Evolutionary conservation across 179 eudicot genomes (phyloP).

Genomic region (Vitellaria paradoxa): DNA sequence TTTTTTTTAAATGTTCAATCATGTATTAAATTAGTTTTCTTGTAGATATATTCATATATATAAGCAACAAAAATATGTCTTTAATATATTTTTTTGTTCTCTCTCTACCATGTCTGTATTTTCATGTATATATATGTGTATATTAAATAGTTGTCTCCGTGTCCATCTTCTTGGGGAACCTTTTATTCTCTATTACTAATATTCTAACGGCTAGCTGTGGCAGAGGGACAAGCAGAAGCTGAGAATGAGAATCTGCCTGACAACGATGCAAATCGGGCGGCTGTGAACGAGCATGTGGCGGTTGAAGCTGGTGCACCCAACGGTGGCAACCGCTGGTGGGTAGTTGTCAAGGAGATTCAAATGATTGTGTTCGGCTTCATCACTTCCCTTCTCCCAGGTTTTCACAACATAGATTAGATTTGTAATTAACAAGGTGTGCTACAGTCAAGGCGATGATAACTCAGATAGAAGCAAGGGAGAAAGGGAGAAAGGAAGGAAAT

Average conservation of each 20-base stretch:
- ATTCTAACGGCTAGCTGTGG: neutral
- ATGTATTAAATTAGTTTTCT: too few species aligned
- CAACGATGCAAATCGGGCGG: conserved; percentile 41
- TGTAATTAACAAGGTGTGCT: neutral
- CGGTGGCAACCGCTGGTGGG: conserved; percentile 90
- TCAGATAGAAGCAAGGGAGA: neutral
- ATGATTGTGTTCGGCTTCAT: conserved; percentile 97
- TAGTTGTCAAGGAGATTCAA: conserved; percentile 88
- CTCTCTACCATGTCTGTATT: too few species aligned
- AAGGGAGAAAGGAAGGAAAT: neutral
- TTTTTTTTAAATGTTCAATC: too few species aligned
- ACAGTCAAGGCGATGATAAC: neutral
- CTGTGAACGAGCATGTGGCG: conserved; percentile 42
- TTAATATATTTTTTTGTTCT: too few species aligned
- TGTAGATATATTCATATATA: too few species aligned
- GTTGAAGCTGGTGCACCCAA: conserved; percentile 42
- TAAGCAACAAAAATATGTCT: too few species aligned
- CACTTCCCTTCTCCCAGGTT: conserved; percentile 96
- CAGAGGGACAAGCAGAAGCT: conserved; percentile 65
- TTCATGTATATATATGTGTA: too few species aligned
- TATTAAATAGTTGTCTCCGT: too few species aligned
- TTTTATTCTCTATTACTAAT: too few species aligned
- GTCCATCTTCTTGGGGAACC: too few species aligned
- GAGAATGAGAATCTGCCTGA: conserved; percentile 57
- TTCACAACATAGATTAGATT: conserved; percentile 73